These are phyloP conservation scores for Rubia tinctorum DNA, from an alignment of 305 asterid genomes.

Conservation along the genomic window DNA sequence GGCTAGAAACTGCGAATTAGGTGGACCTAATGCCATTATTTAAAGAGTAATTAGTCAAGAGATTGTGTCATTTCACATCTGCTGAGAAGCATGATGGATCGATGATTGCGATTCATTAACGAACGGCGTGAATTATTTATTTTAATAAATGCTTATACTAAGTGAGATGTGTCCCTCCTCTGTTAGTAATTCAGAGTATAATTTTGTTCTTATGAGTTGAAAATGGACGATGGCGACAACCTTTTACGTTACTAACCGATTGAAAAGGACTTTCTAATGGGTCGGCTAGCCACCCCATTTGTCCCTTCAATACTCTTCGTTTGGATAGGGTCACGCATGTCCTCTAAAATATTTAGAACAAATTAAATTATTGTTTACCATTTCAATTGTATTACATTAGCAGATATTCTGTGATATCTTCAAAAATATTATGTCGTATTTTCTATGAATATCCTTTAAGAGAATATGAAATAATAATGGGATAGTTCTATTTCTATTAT, in stretches of 20 bases:
- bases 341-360: neutral
- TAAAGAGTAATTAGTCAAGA: slow-evolving; percentile 4
- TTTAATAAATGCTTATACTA: neutral
- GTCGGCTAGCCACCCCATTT: neutral
- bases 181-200: neutral
- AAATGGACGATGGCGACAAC: neutral
- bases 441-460: no score
- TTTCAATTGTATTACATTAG: no score
- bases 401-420: no score
- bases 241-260: neutral
- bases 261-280: slow-evolving; percentile 12
- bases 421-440: no score
- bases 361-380: no score
- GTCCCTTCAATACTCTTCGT: neutral
- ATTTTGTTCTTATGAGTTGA: no score
- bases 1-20: neutral
- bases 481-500: no score
- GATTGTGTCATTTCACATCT: slow-evolving; percentile 9
- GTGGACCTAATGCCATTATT: slow-evolving; percentile 19
- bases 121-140: neutral
- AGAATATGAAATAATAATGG: no score
- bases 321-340: slow-evolving; percentile 8
- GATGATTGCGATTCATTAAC: slow-evolving; percentile 15
- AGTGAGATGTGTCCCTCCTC: neutral
- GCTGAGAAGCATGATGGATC: slow-evolving; percentile 1